Percentiles rank a stretch among this genome's conserved stretches.
Conservation (phyloP, 805 yeast genomes). For the Kuraishia molischiana region DNA sequence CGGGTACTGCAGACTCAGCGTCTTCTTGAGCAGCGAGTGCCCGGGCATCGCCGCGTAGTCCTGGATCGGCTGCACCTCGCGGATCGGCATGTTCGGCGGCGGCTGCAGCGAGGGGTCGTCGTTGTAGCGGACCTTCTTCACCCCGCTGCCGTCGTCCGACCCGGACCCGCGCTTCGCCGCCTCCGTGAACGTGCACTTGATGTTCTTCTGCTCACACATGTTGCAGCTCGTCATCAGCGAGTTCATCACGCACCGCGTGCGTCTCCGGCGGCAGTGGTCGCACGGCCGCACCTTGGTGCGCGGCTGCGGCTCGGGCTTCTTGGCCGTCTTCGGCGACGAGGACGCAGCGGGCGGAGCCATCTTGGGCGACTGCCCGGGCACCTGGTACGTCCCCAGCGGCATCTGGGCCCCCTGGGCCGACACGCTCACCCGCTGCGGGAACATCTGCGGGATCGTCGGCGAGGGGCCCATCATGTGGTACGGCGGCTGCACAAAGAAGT, state of each 20-base stretch:
- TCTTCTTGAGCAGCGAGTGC: constrained; percentile 55
- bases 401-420: background rate
- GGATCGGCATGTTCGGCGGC: constrained; percentile 28
- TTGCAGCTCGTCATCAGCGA: constrained; percentile 59
- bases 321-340: background rate
- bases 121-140: constrained; percentile 14
- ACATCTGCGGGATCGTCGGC: constrained; percentile 9
- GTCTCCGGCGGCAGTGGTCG: constrained; percentile 75
- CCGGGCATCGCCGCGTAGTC: constrained; percentile 60
- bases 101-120: constrained; percentile 25
- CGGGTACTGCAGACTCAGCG: constrained; percentile 76
- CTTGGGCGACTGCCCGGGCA: too few species aligned
- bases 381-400: too few species aligned
- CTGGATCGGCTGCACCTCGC: constrained; percentile 50
- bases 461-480: constrained; percentile 18
- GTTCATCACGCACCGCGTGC: constrained; percentile 66
- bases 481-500: constrained; percentile 22
- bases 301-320: constrained; percentile 23
- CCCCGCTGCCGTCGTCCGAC: constrained; percentile 12
- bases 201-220: constrained; percentile 65
- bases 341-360: too few species aligned
- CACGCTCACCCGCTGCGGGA: background rate
- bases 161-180: constrained; percentile 26
- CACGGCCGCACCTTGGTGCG: constrained; percentile 51
- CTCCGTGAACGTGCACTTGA: constrained; percentile 69